Base-by-base conservation (phyloP, 1,139 yeast genomes). In the Taphrina flavorubra region DNA sequence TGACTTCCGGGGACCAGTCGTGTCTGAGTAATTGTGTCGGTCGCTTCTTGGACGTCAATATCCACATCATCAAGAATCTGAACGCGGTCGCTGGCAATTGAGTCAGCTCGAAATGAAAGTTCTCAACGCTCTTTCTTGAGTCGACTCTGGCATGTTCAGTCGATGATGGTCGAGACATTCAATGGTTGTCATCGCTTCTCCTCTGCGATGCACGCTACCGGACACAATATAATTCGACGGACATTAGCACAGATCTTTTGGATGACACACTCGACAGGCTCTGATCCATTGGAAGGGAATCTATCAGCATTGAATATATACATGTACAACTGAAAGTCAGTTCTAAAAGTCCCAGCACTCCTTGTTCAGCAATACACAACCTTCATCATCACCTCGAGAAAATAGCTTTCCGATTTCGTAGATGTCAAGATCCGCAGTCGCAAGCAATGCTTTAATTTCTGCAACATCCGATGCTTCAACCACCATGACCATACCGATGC, bases 401-500 rank as follows among this genome's bases (percentile, higher is more conserved):
- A 82, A 86, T 75, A 95, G 83, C 72, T 83, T 79, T 75, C 99
- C 99, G 76, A 95, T 91, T 65, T 83, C 83, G 76, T 86, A 87
- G 4, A 92, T 94, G 13, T 53, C 67, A 10, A 82, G 85, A 81
- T 94, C 97, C 58, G 86, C 87, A 68, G 81, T 80, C 74, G 81
- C 79, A 72, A 94, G 82, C 72, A 85, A 80, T 70, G 81, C 77
- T 64, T 82, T 80, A 18, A 87, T 88, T 72, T 81, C 80, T 1
- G 82, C 85, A 31, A 86, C 97, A 69, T 89, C 85, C 70, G 83
- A 86, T 10, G 77, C 75, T 71, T 79, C 78, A 46, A 91, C 97
- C 75, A 94, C 89, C 66, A 89, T 85, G 51, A 91, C 94, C 99
- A 95, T 95, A 75, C 99, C 99, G 74, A 95, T 85, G 80, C 99